Evolutionary conservation across 495 filamentous ascomycete genomes (phyloP).

Genomic region (Penicillium salamii): DNA sequence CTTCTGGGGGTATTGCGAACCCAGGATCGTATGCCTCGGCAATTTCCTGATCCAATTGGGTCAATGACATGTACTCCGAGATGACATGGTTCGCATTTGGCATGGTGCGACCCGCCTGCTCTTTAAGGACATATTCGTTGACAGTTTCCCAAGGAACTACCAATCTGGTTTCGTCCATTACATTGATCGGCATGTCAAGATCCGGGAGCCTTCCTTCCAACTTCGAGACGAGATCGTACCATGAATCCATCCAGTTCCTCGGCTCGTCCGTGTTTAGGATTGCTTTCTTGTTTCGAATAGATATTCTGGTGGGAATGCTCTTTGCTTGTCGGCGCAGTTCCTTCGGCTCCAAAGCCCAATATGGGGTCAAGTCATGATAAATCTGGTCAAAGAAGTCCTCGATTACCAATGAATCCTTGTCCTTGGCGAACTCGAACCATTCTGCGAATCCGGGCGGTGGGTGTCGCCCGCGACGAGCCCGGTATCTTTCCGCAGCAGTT

Average conservation of each 20-base stretch:
- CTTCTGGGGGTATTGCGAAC: neutral
- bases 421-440: slow-evolving; percentile 64
- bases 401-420: slow-evolving; percentile 44
- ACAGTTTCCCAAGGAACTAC: slow-evolving; percentile 68
- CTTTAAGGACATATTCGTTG: slow-evolving; percentile 49
- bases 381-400: slow-evolving; percentile 57
- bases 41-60: slow-evolving; percentile 8
- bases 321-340: slow-evolving; percentile 34
- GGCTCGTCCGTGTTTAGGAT: slow-evolving; percentile 1
- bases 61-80: slow-evolving; percentile 26
- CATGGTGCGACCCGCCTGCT: slow-evolving; percentile 22
- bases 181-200: slow-evolving; percentile 65
- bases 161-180: slow-evolving; percentile 64
- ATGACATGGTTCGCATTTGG: slow-evolving; percentile 13
- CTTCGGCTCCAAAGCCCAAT: slow-evolving; percentile 52
- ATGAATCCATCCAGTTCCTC: slow-evolving; percentile 6
- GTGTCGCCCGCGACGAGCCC: slow-evolving; percentile 12
- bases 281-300: slow-evolving; percentile 8
- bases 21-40: neutral
- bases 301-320: slow-evolving; percentile 8
- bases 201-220: slow-evolving; percentile 61
- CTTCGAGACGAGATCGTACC: slow-evolving; percentile 51
- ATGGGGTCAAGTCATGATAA: slow-evolving; percentile 61
- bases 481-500: slow-evolving; percentile 9
- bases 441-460: slow-evolving; percentile 65